Percentiles rank a stretch among this genome's conserved stretches.
Evolutionary conservation across 1,139 yeast species (phyloP).

Genomic region (Geotrichum citri-aurantii): DNA sequence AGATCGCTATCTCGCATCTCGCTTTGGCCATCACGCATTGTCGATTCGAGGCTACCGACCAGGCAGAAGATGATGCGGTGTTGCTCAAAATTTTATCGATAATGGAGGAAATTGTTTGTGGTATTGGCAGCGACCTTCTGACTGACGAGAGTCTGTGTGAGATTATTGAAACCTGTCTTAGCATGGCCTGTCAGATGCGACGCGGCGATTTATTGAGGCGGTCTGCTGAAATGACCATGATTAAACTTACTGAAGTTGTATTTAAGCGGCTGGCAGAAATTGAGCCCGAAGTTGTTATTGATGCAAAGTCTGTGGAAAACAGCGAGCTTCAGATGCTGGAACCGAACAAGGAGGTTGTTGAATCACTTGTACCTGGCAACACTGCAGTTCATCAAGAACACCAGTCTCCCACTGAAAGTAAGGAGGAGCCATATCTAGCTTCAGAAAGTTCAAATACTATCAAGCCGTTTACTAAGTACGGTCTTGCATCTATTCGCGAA

Average conservation of each 20-base stretch:
- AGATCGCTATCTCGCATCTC: conserved; percentile 48
- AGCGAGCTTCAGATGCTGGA: conserved; percentile 17
- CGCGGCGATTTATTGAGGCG: conserved; percentile 84
- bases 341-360: conserved; percentile 7
- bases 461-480: conserved; percentile 44
- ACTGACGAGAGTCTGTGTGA: conserved; percentile 84
- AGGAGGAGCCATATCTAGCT: background rate
- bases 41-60: conserved; percentile 93
- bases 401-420: background rate
- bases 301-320: conserved; percentile 17
- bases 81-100: conserved; percentile 73
- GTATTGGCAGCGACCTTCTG: conserved; percentile 57
- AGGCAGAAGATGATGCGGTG: conserved; percentile 87
- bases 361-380: background rate
- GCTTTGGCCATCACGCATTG: conserved; percentile 85
- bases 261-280: conserved; percentile 56
- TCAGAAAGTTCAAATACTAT: background rate
- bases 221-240: conserved; percentile 84
- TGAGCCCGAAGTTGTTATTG: conserved; percentile 44
- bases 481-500: conserved; percentile 63
- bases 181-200: conserved; percentile 88
- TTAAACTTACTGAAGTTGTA: conserved; percentile 53
- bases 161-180: conserved; percentile 83
- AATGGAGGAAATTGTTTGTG: conserved; percentile 58
- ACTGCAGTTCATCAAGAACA: background rate